Conservation (phyloP, 805 yeast genomes). For the Priceomyces haplophilus region DNA sequence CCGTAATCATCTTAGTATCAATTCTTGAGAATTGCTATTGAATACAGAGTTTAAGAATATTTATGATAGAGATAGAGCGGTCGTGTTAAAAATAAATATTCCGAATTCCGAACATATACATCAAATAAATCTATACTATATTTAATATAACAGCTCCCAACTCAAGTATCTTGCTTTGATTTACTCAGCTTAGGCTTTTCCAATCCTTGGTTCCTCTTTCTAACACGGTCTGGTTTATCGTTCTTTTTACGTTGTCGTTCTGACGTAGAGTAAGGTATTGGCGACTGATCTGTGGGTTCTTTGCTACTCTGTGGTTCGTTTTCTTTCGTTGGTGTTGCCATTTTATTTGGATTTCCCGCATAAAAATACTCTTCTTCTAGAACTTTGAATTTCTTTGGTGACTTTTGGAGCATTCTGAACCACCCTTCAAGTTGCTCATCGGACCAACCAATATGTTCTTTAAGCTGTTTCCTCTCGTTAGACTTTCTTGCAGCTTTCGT, state of each 20-base stretch:
- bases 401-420: slow-evolving; percentile 70
- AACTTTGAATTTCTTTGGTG: slow-evolving; percentile 58
- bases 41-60: no score
- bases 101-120: no score
- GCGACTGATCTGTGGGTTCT: background rate
- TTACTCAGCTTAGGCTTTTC: no score
- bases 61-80: background rate
- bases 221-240: background rate
- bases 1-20: slow-evolving; percentile 64
- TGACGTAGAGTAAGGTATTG: background rate
- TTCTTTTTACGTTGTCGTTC: background rate
- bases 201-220: background rate
- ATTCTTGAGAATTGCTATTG: no score
- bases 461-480: slow-evolving; percentile 49
- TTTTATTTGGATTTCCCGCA: slow-evolving; percentile 19
- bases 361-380: slow-evolving; percentile 61
- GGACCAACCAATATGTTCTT: slow-evolving; percentile 60
- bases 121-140: no score
- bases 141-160: no score
- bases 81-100: no score
- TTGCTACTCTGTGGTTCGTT: background rate
- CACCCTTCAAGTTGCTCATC: slow-evolving; percentile 95
- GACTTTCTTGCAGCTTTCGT: slow-evolving; percentile 50
- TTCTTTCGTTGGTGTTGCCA: slow-evolving; percentile 2
- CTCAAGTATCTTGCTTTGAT: no score